A percentile compares a stretch with the other conserved stretches of the same genome.
Conservation (phyloP, 2,329 filamentous ascomycete genomes). For the Rugonectria rugulosa region DNA sequence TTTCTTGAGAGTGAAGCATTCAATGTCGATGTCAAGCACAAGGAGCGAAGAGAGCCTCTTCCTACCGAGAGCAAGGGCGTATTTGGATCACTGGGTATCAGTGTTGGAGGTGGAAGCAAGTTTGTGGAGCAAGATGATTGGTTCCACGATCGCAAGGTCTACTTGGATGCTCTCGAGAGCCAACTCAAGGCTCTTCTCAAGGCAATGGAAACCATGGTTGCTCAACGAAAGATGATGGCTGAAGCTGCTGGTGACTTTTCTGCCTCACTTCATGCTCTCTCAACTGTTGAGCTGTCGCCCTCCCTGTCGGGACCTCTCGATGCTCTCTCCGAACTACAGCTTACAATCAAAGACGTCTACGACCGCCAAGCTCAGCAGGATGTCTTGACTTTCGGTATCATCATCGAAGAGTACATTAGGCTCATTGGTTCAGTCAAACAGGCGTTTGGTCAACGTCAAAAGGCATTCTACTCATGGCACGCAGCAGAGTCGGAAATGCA, state of each 20-base stretch:
- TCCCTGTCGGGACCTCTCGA: conserved; percentile 88
- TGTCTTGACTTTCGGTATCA: conserved; percentile 93
- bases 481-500: conserved; percentile 86
- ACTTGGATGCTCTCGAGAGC: conserved; percentile 91
- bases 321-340: conserved; percentile 89
- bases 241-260: conserved; percentile 95
- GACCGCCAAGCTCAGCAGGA: conserved; percentile 97
- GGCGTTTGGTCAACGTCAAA: conserved; percentile 90
- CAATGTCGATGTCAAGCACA: conserved; percentile 96
- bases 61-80: conserved; percentile 92
- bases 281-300: conserved; percentile 90
- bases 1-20: conserved; percentile 97
- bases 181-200: conserved; percentile 91
- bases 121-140: conserved; percentile 99
- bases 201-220: conserved; percentile 91
- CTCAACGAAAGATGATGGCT: conserved; percentile 89
- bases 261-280: conserved; percentile 88
- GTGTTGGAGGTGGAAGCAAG: conserved; percentile 79
- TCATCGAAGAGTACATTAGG: conserved; percentile 97
- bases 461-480: conserved; percentile 95
- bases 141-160: conserved; percentile 97
- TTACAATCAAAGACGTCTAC: conserved; percentile 94
- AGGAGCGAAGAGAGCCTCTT: conserved; percentile 88
- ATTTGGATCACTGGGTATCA: conserved; percentile 83
- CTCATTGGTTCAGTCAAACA: conserved; percentile 95